Evolutionary conservation across 345 rosid genomes (phyloP).

Genomic region (Cardamine resedifolia): DNA sequence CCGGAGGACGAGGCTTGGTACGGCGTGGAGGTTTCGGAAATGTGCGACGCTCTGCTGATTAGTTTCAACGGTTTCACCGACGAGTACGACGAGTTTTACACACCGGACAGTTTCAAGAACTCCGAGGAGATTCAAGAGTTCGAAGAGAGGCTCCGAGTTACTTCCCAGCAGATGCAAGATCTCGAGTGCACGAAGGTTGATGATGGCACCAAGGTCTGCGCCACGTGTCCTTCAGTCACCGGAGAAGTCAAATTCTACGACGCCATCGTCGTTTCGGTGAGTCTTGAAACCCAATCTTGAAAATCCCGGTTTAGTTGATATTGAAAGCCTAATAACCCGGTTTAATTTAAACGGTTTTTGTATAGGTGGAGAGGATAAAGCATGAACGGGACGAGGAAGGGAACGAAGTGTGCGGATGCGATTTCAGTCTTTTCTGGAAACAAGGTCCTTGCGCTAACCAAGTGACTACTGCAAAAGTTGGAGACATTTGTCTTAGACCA

Average conservation of each 20-base stretch:
- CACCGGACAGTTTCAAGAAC: constrained; percentile 25
- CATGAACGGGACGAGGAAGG: constrained; percentile 30
- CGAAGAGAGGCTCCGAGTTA: constrained; percentile 29
- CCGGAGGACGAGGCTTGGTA: constrained; percentile 38
- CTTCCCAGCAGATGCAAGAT: constrained; percentile 35
- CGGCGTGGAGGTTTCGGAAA: constrained; percentile 10
- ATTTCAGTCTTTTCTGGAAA: constrained; percentile 25
- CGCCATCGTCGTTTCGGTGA: constrained; percentile 22
- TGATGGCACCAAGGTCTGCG: constrained; percentile 27
- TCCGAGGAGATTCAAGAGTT: constrained; percentile 19
- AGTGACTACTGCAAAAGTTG: constrained; percentile 26
- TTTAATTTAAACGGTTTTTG: background rate
- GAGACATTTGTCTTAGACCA: constrained; percentile 30
- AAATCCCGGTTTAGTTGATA: background rate
- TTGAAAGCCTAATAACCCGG: background rate
- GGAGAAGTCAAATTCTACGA: constrained; percentile 37
- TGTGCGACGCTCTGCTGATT: constrained; percentile 22
- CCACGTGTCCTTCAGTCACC: constrained; percentile 27
- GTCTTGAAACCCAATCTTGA: background rate
- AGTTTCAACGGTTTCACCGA: constrained; percentile 27
- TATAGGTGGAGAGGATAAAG: constrained; percentile 19
- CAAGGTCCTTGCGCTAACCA: constrained; percentile 20
- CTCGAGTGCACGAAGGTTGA: background rate
- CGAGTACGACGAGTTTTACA: constrained; percentile 27
- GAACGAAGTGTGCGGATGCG: constrained; percentile 26